These are phyloP conservation scores for Furculomyces boomerangus DNA, from an alignment of 371 early-diverging fungal species.

Conservation along the genomic window DNA sequence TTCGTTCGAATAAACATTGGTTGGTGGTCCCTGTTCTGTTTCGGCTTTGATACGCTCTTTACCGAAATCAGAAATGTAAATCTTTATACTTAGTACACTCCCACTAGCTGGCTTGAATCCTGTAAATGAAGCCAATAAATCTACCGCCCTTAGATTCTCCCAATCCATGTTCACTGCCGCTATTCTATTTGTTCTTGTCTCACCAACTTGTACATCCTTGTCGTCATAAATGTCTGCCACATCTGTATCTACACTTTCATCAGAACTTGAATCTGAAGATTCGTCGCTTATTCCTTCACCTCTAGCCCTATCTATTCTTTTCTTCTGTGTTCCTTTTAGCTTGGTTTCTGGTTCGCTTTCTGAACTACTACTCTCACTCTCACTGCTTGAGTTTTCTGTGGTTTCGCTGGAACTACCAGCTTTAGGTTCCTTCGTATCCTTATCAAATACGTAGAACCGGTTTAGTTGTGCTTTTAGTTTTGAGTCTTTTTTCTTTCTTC, in stretches of 20 bases:
- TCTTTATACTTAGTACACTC: slow-evolving; percentile 49
- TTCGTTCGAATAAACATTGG: not conserved
- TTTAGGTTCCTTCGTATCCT: not conserved
- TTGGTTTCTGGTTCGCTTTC: not conserved
- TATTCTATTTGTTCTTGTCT: slow-evolving; percentile 47
- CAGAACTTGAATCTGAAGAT: slow-evolving; percentile 28
- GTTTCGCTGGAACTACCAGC: slow-evolving; percentile 27
- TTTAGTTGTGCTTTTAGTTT: slow-evolving; percentile 14
- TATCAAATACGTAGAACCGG: slow-evolving; percentile 6
- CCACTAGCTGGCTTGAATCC: slow-evolving; percentile 68
- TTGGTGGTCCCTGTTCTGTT: slow-evolving; percentile 57
- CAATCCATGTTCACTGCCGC: slow-evolving; percentile 95
- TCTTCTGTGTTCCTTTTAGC: not conserved
- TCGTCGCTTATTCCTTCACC: slow-evolving; percentile 49
- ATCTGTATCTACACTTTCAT: slow-evolving; percentile 30
- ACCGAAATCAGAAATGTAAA: slow-evolving; percentile 94
- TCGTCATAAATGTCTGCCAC: slow-evolving; percentile 13
- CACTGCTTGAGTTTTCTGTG: not conserved
- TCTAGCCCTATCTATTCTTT: slow-evolving; percentile 49
- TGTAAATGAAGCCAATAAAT: slow-evolving; percentile 71
- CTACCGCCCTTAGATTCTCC: slow-evolving; percentile 77
- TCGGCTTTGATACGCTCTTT: slow-evolving; percentile 62
- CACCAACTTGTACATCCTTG: slow-evolving; percentile 6
- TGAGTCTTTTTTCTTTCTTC: slow-evolving; percentile 38
- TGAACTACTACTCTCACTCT: slow-evolving; percentile 2